Percentiles rank a stretch among this genome's conserved stretches.
These are phyloP conservation scores for Kokia cookei DNA, from an alignment of 441 rosid species.

Conservation along the genomic window DNA sequence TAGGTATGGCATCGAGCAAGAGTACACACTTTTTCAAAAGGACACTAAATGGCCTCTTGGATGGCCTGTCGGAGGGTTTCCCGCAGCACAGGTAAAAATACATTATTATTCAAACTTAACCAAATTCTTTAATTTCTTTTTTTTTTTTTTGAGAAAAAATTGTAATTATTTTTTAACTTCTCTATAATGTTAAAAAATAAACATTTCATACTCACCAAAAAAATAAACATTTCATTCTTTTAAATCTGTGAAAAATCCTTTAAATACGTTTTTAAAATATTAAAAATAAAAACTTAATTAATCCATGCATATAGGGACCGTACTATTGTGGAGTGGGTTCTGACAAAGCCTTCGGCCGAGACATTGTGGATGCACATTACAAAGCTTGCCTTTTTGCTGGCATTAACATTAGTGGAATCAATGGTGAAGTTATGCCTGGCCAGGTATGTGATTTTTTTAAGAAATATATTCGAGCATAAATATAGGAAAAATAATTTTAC, in stretches of 20 bases:
- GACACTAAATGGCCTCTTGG: conserved; percentile 65
- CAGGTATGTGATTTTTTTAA: conserved; percentile 29
- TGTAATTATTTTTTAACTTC: too few species aligned
- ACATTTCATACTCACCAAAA: too few species aligned
- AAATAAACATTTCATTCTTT: too few species aligned
- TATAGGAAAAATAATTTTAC: too few species aligned
- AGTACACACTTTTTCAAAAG: conserved; percentile 68
- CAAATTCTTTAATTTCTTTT: too few species aligned
- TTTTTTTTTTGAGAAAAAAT: too few species aligned
- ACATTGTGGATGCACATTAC: conserved; percentile 67
- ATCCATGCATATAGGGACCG: conserved; percentile 41
- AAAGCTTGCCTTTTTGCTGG: conserved; percentile 79
- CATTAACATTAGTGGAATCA: conserved; percentile 63
- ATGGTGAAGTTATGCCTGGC: conserved; percentile 84
- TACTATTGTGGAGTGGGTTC: conserved; percentile 73
- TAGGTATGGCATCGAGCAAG: conserved; percentile 83
- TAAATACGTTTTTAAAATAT: too few species aligned
- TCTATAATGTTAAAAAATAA: too few species aligned
- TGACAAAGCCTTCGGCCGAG: conserved; percentile 69
- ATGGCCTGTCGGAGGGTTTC: conserved; percentile 76
- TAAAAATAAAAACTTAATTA: too few species aligned
- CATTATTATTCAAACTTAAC: too few species aligned
- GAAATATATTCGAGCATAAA: too few species aligned
- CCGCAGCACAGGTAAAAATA: conserved; percentile 49
- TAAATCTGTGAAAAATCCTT: too few species aligned